These are phyloP conservation scores for Russula sp. DNA, from an alignment of 768 basidiomycete species.

Conservation along the genomic window DNA sequence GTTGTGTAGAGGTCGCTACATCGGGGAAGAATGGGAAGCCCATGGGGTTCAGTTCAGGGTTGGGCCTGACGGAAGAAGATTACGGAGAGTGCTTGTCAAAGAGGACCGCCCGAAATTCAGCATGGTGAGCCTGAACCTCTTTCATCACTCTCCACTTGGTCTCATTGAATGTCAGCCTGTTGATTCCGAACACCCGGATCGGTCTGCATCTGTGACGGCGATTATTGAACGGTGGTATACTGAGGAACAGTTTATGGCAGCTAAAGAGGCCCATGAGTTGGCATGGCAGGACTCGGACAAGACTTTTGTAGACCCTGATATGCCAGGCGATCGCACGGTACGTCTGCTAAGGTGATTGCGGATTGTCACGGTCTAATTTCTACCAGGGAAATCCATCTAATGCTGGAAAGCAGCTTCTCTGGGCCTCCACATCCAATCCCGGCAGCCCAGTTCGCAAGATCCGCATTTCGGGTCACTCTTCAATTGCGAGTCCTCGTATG, in stretches of 20 bases:
- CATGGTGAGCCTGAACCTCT: constrained; percentile 55
- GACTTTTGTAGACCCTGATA: constrained; percentile 37
- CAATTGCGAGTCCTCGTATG: constrained; percentile 34
- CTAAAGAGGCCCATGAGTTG: constrained; percentile 51
- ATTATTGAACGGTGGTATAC: constrained; percentile 76
- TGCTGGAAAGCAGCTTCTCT: constrained; percentile 61
- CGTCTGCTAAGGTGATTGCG: not conserved
- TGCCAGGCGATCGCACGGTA: constrained; percentile 30
- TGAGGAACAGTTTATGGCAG: constrained; percentile 61
- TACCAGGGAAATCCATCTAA: not conserved
- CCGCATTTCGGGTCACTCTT: constrained; percentile 41
- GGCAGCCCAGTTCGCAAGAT: constrained; percentile 27
- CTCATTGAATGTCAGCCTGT: constrained; percentile 44
- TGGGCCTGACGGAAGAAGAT: constrained; percentile 57
- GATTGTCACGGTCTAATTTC: not conserved
- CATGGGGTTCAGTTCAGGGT: constrained; percentile 68
- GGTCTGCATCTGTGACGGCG: constrained; percentile 56
- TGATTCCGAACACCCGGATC: constrained; percentile 75
- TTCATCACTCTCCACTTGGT: not conserved
- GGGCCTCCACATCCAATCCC: constrained; percentile 45
- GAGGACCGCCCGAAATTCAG: constrained; percentile 60
- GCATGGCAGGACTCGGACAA: constrained; percentile 59
- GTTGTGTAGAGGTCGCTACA: constrained; percentile 46
- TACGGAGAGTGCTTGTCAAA: constrained; percentile 65
- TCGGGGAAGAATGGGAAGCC: constrained; percentile 73